phyloP scores from a whole-genome alignment of 2,329 filamentous ascomycete genomes.

The Gaeumannomyces sp. region DNA sequence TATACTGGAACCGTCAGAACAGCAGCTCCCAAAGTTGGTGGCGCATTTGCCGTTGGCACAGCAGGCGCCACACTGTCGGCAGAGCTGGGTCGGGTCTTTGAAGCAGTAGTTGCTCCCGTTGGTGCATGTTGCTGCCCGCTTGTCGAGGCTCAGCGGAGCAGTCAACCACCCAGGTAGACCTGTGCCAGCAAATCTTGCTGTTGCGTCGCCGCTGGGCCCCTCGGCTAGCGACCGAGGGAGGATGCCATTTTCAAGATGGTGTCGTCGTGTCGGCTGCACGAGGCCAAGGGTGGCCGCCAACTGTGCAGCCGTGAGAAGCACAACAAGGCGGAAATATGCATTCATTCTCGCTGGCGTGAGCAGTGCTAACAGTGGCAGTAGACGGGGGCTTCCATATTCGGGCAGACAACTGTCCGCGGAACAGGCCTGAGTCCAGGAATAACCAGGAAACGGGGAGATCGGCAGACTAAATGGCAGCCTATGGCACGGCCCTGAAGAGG shows the following conservation, averaged over 20 bases:
- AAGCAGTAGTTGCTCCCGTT: background rate
- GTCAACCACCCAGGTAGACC: background rate
- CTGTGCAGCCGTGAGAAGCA: background rate
- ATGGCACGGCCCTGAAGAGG: background rate
- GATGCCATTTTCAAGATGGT: background rate
- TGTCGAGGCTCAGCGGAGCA: background rate
- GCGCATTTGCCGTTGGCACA: slow-evolving; percentile 1
- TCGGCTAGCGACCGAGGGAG: too few relatives aligned
- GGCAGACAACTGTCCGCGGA: too few relatives aligned
- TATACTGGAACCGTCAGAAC: background rate
- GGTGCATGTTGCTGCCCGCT: background rate
- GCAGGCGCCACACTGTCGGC: background rate
- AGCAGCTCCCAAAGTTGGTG: background rate
- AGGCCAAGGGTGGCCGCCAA: background rate
- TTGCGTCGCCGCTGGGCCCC: background rate
- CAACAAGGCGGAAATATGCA: background rate
- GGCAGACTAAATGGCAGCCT: background rate
- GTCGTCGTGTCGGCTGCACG: background rate
- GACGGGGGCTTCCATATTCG: too few relatives aligned
- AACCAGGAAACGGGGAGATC: background rate
- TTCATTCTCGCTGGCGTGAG: background rate
- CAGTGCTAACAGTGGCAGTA: too few relatives aligned
- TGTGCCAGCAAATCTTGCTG: background rate
- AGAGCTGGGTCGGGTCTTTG: background rate
- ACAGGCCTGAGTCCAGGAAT: too few relatives aligned